phyloP scores from a whole-genome alignment of 2,329 filamentous ascomycete genomes.

The Chrysoporthe deuterocubensis region DNA sequence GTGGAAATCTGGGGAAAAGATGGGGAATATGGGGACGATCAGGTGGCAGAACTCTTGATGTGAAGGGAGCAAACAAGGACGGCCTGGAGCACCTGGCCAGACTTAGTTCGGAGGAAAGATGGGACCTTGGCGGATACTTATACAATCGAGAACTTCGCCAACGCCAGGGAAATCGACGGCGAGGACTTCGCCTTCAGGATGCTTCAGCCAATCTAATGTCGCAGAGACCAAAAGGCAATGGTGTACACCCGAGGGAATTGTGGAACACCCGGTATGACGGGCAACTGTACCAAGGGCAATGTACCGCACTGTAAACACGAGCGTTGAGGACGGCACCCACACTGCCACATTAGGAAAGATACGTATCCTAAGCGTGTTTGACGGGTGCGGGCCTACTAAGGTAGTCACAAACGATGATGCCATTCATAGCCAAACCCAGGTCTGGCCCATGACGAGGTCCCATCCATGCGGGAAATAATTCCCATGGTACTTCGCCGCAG shows the following conservation, averaged over 20 bases:
- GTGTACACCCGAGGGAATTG: conserved; percentile 17
- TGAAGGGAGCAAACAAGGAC: neutral
- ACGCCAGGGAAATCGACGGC: conserved; percentile 7
- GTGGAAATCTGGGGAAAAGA: conserved; percentile 13
- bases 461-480: conserved; percentile 11
- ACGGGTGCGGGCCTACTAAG: conserved; percentile 5
- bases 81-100: neutral
- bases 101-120: conserved; percentile 4
- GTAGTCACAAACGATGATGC: conserved; percentile 22
- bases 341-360: conserved; percentile 4
- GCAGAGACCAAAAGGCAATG: conserved; percentile 11
- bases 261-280: conserved; percentile 20
- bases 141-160: conserved; percentile 14
- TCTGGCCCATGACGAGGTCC: conserved; percentile 8
- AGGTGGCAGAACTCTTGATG: neutral
- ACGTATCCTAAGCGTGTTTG: conserved; percentile 11
- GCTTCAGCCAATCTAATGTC: conserved; percentile 10
- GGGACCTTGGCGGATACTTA: conserved; percentile 24
- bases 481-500: conserved; percentile 5
- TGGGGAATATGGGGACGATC: conserved; percentile 4
- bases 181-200: conserved; percentile 12
- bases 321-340: neutral
- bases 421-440: neutral
- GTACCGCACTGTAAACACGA: conserved; percentile 9
- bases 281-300: neutral